Evolutionary conservation across 2,329 filamentous ascomycete species (phyloP), one percentile per base, ranked within the genome.

Genomic region (Paecilomyces niveus): DNA sequence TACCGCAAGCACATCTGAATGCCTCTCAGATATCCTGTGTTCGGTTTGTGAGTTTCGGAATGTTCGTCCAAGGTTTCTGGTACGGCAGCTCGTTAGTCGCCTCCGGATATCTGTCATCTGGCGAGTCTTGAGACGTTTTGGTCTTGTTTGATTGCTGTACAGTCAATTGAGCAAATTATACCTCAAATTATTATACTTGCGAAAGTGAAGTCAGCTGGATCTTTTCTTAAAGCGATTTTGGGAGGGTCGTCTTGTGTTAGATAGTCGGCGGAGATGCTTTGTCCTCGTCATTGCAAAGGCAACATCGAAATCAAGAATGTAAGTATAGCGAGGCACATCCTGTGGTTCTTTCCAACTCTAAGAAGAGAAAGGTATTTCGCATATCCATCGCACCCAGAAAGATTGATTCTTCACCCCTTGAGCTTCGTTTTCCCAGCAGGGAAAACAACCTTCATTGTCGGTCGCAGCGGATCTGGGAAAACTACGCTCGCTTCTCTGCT

Each of bases 1-100:
- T 85, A 10, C 76, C 82, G 15, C 89, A 93, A 68, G 88, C 88
- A 0, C 80, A 83, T 53, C 81, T 85, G 15, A 89, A 86, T 63
- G 85, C 89, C 0, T 70, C 86, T 2, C 92, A 96, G 67, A 85
- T 89, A 67, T 87, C 86, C 0, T 83, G 89, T 54, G 81, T 90
- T 55, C 86, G 88, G 53, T 84, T 95, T 64, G 86, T 92, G 77
- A 86, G 88, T 31, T 82, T 91, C 3, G 81, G 80, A 1, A 86
- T 97, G 70, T 97, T 97, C 64, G 87, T 95, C 0, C 83, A 92
- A 58, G 92, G 92, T 0, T 97, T 97, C 68, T 96, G 90, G 85
- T 96, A 92, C 65, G 92, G 92, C 0, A 83, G 88, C 29, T 77
- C 83, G 1, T 80, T 96, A 1, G 85, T 94, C 9, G 78, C 80